Evolutionary conservation across 2,329 filamentous ascomycete genomes (phyloP), one percentile per base, ranked within the genome.

Genomic region (Neopestalotiopsis clavispora): DNA sequence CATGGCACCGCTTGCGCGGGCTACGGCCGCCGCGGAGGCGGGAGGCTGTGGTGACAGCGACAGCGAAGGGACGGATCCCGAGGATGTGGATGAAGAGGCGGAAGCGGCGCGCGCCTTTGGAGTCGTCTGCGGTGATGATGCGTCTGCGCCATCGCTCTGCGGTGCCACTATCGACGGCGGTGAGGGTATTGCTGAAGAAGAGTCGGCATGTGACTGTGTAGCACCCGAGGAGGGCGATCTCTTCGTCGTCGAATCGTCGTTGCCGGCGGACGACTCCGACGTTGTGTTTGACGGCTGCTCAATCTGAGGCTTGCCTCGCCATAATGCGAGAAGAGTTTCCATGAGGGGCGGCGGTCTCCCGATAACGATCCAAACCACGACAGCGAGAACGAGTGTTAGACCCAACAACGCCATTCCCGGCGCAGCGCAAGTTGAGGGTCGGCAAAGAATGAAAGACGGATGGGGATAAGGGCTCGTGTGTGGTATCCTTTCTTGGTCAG

Each of bases 321-420:
- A 81, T 64, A 78, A 62, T 13, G 74, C 72, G 42, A 84, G 73
- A 52, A 85, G 78, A 12, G 77, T 78, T 72, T 82, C 81, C 62
- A 88, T 78, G 79, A 87, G 85, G 60, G 83, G 79, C 64, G 85
- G 86, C 68, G 85, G 85, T 56, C 84, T 84, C 3, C 57, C 57
- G 70, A 90, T 82, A 73, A 86, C 80, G 71, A 91, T 78, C 74
- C 86, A 87, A 60, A 90, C 83, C 67, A 91, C 80, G 0, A 89
- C 89, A 58, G 86, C 89, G 71, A 91, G 77, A 74, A 91, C 82
- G 71, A 92, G 81, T n/a, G 89, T 89, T 71, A 91, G 79, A 71
- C 87, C 89, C 71, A 91, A 74, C 74, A 89, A 77, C 71, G 82
- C 86, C 88, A 90, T 90, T 52, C 61, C 38, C 17, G 61, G 20